phyloP scores from a whole-genome alignment of 2,329 filamentous ascomycete species.

The Geosmithia flava region DNA sequence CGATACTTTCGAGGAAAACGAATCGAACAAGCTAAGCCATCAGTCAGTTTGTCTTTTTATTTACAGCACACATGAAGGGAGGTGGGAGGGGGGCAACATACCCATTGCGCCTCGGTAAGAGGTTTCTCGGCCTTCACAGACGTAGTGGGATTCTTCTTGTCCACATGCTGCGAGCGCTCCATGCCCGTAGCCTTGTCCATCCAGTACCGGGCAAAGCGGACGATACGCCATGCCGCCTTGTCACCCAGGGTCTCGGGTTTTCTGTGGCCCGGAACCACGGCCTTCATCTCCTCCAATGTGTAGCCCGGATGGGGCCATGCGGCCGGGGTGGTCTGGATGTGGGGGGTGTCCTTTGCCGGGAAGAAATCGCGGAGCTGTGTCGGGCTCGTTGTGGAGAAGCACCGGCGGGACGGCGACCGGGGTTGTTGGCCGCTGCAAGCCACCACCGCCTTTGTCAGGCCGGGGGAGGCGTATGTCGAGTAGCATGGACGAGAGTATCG shows the following conservation, averaged over 20 bases:
- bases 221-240: slow-evolving; percentile 62
- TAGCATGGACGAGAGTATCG: neutral
- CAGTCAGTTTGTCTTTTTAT: neutral
- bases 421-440: slow-evolving; percentile 8
- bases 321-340: slow-evolving; percentile 49
- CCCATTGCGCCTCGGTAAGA: slow-evolving; percentile 78
- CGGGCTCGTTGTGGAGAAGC: slow-evolving; percentile 37
- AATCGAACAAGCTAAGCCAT: slow-evolving; percentile 55
- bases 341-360: slow-evolving; percentile 44
- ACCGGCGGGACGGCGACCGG: slow-evolving; percentile 10
- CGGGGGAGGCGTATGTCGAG: slow-evolving; percentile 10
- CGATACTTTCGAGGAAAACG: slow-evolving; percentile 88
- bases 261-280: slow-evolving; percentile 65
- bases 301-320: slow-evolving; percentile 65
- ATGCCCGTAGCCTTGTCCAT: slow-evolving; percentile 74
- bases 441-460: slow-evolving; percentile 6
- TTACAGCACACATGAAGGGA: neutral
- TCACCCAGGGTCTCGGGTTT: slow-evolving; percentile 62
- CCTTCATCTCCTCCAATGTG: slow-evolving; percentile 66
- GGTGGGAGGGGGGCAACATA: slow-evolving; percentile 12
- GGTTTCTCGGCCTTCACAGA: slow-evolving; percentile 40
- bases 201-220: slow-evolving; percentile 63
- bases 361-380: slow-evolving; percentile 46
- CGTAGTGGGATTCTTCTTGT: slow-evolving; percentile 43
- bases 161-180: slow-evolving; percentile 56